Conservation (phyloP, 2,329 filamentous ascomycete species). For the Clathrospora elynae region DNA sequence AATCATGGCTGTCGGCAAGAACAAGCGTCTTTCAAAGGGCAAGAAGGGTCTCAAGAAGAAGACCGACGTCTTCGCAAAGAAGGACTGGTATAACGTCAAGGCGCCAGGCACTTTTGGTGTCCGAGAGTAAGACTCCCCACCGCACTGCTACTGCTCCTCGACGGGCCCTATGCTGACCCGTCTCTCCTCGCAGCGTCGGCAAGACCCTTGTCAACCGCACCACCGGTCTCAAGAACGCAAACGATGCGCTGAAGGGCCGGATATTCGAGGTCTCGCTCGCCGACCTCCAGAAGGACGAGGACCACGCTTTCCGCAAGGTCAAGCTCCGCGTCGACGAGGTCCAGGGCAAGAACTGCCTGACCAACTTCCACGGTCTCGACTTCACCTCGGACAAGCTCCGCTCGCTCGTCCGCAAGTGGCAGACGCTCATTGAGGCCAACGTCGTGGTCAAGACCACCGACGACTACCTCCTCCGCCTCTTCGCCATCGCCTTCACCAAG, state of each 20-base stretch:
- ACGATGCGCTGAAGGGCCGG: conserved; percentile 97
- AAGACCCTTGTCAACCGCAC: conserved; percentile 99
- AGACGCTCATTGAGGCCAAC: conserved; percentile 98
- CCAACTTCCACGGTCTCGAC: conserved; percentile 99
- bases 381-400: conserved; percentile 99
- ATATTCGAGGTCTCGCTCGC: conserved; percentile 99
- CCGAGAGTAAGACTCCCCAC: conserved; percentile 77
- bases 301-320: conserved; percentile 99
- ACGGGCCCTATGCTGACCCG: conserved; percentile 32
- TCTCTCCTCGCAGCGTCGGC: conserved; percentile 74
- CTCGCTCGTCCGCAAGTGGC: conserved; percentile 99
- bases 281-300: conserved; percentile 99
- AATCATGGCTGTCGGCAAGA: conserved; percentile 90
- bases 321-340: conserved; percentile 98
- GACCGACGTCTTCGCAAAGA: conserved; percentile 97
- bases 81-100: conserved; percentile 99
- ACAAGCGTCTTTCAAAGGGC: conserved; percentile 99
- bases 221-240: conserved; percentile 99
- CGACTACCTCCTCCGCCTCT: conserved; percentile 98
- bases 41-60: conserved; percentile 99
- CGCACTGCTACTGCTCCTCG: conserved; percentile 23
- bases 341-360: conserved; percentile 99
- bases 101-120: conserved; percentile 94
- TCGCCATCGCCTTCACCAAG: conserved; percentile 99
- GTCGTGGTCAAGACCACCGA: conserved; percentile 99